Base-by-base conservation (phyloP, 176 grass and related monocot genomes). In the Pharus latifolius region DNA sequence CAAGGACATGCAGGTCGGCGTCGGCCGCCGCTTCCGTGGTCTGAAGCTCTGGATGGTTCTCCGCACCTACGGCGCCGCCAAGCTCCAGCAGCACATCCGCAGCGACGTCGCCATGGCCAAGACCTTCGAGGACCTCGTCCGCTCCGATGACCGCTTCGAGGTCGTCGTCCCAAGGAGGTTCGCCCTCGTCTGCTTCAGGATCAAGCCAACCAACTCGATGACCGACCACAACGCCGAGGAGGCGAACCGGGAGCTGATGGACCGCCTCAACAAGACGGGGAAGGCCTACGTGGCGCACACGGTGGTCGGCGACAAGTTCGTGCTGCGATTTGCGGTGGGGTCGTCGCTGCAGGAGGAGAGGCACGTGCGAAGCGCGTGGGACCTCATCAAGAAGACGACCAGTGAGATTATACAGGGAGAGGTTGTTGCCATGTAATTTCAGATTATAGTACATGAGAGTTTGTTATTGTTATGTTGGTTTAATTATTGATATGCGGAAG, bases 11-110 rank as follows among this genome's bases (percentile, higher is more conserved):
- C 85, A 88, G 64, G 43, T 88, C 3, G 85, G 85, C 10, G 68
- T 75, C 10, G 85, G 85, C 6, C 85, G 85, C 0, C 79, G 85
- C 1, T 88, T 88, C 75, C 79, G 85, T 0, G 79, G 73, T 0
- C 85, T 88, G 1, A 89, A 84, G 67, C 81, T 89, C 1, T 89
- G 86, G 85, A 83, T 65, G 85, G 85, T 88, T 27, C 52, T 88
- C 23, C 52, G 74, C 8, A 74, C 61, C 26, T 74, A 83, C 38
- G 79, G 85, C 29, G 7, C 62, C 0, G 62, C 58, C 60, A 83
- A 78, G 43, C 80, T 89, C 0, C 77, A 66, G 65, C 57, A 77
- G 26, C 87, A 89, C 59, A 85, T 89, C 71, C 81, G 87, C 2
- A 85, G 87, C 65, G 87, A 89, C 34, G 87, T 89, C 7, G 60